Conservation (phyloP, 768 basidiomycete genomes). For the Xerocomus brunneocitrinus region DNA sequence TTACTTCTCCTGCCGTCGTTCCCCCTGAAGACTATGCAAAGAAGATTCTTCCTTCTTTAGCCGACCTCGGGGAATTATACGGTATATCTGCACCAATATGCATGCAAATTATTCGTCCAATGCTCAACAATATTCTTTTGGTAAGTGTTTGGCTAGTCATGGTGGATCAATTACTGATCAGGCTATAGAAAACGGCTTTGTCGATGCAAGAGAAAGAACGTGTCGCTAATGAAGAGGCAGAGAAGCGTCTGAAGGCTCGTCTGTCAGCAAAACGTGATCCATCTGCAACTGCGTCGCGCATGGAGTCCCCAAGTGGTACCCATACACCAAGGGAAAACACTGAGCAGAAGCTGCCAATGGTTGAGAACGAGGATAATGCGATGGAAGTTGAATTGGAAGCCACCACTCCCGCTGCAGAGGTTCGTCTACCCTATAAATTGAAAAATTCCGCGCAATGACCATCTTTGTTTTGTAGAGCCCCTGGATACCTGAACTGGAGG, state of each 20-base stretch:
- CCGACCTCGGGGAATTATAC: constrained; percentile 68
- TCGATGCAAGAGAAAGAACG: constrained; percentile 66
- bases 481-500: constrained; percentile 73
- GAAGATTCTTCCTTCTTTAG: constrained; percentile 68
- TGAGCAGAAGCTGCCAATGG: constrained; percentile 23
- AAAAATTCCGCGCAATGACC: constrained; percentile 4
- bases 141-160: constrained; percentile 34
- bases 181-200: constrained; percentile 51
- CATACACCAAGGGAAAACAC: constrained; percentile 25
- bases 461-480: constrained; percentile 44
- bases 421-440: constrained; percentile 5
- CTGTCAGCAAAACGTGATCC: constrained; percentile 73
- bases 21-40: constrained; percentile 67
- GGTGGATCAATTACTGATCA: constrained; percentile 6
- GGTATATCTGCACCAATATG: constrained; percentile 82
- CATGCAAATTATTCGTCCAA: constrained; percentile 91
- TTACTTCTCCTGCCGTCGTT: constrained; percentile 69
- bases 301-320: constrained; percentile 55
- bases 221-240: constrained; percentile 66
- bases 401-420: constrained; percentile 25
- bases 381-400: constrained; percentile 50
- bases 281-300: constrained; percentile 46
- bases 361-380: constrained; percentile 38
- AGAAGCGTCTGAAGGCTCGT: constrained; percentile 77
- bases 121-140: constrained; percentile 58